Conservation (phyloP, 1,284 basidiomycete genomes). For the Exsudoporus floridanus region DNA sequence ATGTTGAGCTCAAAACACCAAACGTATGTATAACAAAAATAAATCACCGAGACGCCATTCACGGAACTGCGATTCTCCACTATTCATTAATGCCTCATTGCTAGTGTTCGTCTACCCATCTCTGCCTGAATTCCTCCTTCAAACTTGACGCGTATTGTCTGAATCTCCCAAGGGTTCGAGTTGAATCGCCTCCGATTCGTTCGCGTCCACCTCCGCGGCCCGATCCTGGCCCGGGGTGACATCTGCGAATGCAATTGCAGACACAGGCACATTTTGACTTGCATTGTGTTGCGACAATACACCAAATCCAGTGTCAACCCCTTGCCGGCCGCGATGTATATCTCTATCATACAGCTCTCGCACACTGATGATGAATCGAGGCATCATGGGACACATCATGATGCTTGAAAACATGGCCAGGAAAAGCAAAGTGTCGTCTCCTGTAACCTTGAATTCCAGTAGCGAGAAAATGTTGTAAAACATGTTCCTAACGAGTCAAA, state of each 20-base stretch:
- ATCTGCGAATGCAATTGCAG: conserved; percentile 1
- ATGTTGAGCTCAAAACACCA: too few species aligned
- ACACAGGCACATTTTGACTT: neutral
- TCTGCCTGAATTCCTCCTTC: neutral
- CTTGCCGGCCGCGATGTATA: neutral
- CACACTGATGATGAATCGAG: neutral
- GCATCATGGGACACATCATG: neutral
- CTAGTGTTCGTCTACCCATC: too few species aligned
- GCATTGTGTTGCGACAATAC: neutral
- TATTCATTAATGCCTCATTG: too few species aligned
- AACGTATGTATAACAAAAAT: too few species aligned
- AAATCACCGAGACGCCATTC: too few species aligned
- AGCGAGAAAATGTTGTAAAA: neutral
- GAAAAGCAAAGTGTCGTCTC: neutral
- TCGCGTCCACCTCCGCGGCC: neutral
- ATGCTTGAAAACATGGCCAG: neutral
- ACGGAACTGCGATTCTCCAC: too few species aligned
- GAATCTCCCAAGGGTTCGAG: neutral
- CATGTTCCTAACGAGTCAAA: neutral
- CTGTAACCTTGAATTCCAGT: too few species aligned
- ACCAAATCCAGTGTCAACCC: conserved; percentile 5
- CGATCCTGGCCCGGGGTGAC: neutral
- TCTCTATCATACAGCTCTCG: neutral
- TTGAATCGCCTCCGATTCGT: neutral
- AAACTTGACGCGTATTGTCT: neutral